phyloP scores from a whole-genome alignment of 192 early-diverging fungal species.

The Lunasporangiospora selenospora region DNA sequence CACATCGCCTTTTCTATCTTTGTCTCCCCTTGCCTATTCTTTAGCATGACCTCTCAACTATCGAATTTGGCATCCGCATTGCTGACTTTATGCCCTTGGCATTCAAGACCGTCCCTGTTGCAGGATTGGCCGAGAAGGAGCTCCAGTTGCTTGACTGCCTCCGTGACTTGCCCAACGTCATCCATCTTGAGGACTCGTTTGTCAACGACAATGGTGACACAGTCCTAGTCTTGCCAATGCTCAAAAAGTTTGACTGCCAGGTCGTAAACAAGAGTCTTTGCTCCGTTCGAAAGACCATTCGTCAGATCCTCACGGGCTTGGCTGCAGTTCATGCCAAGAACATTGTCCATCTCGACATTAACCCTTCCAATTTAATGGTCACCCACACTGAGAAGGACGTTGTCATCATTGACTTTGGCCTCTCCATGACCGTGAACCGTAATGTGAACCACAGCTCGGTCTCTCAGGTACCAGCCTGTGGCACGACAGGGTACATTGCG shows the following conservation, averaged over 20 bases:
- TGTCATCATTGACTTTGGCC: conserved; percentile 80
- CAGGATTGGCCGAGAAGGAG: conserved; percentile 61
- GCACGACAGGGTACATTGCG: conserved; percentile 81
- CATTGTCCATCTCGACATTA: conserved; percentile 75
- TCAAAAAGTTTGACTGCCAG: conserved; percentile 52
- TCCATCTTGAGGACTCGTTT: conserved; percentile 68
- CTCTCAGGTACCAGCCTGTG: conserved; percentile 49
- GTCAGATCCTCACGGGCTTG: conserved; percentile 63
- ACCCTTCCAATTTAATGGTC: conserved; percentile 67
- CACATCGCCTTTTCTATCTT: background rate
- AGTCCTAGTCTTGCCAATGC: conserved; percentile 70
- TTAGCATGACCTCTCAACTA: conserved; percentile 44
- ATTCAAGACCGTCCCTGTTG: conserved; percentile 69
- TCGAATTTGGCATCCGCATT: conserved; percentile 71
- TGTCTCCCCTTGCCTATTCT: background rate
- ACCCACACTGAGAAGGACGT: conserved; percentile 56
- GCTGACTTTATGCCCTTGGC: conserved; percentile 64
- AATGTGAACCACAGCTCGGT: background rate
- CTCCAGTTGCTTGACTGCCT: conserved; percentile 60
- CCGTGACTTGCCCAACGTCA: conserved; percentile 51
- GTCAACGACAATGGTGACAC: conserved; percentile 63
- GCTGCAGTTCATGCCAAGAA: conserved; percentile 64
- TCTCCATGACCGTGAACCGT: conserved; percentile 57
- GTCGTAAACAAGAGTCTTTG: conserved; percentile 59
- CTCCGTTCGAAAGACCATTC: conserved; percentile 53